Base-by-base conservation (phyloP, 495 filamentous ascomycete genomes). In the Beverwykella pulmonaria region DNA sequence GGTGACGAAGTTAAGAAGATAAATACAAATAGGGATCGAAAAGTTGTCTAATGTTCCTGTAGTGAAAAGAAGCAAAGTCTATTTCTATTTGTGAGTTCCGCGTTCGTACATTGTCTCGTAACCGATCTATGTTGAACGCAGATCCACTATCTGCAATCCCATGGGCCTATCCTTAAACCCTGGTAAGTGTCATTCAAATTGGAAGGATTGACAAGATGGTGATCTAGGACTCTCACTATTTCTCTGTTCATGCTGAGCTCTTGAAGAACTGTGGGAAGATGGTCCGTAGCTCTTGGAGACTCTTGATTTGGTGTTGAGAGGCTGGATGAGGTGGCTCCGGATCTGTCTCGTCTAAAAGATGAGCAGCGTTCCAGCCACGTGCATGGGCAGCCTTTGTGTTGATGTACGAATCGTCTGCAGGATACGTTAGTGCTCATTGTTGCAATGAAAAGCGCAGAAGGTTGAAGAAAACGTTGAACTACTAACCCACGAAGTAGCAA, bases 401-500 rank as follows among this genome's bases (percentile, higher is more conserved):
- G 36, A 84, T 69, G 58, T 84, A 82, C 0, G 91, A 94, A 71
- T 97, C 93, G 74, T 97, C 92, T 95, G 60, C 8, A n/a, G 22
- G 25, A 20, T 9, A 3, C 22, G 32, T 65, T 36, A 54, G 50
- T 39, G 53, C 22, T 23, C 36, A 54, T 4, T 52, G 46, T 6
- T 48, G 15, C 4, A 6, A 17, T 6, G 6, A 4, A 19, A 48
- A 19, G 6, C 4, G 44, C 20, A 6, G 20, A 17, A 19, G 15
- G 4, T 10, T 52, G 23, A 26, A 26, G 48, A 23, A 26, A 14
- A 26, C 26, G n/a, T n/a, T n/a, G n/a, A n/a, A 29, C 8, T 32
- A 59, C 22, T 48, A 80, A 92, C 91, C 91, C 67, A 97, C 91
- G 77, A 97, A 97, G 68, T 86, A 95, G 75, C 92, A 95, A 44